These are phyloP conservation scores for Populus tomentosa DNA, from an alignment of 441 rosid species.

Conservation along the genomic window DNA sequence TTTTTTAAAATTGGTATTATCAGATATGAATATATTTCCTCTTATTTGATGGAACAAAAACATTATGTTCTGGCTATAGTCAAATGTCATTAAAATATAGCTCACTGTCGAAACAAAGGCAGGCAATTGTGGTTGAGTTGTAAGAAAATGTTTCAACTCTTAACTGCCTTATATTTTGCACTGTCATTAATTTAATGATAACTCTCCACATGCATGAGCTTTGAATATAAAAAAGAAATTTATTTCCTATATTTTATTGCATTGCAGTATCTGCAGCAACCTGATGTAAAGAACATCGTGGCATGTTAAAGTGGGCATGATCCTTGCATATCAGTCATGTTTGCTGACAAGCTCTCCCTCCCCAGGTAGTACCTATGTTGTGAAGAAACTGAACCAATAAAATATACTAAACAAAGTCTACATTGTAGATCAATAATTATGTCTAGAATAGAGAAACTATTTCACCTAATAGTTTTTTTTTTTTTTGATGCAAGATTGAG, in stretches of 20 bases:
- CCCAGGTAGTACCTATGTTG: not conserved
- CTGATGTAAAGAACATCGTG: not conserved
- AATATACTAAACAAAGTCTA: too few species aligned
- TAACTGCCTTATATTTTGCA: too few species aligned
- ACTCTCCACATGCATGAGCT: not conserved
- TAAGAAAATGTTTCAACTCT: not conserved
- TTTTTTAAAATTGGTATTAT: too few species aligned
- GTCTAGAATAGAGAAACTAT: not conserved
- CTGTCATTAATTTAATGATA: too few species aligned
- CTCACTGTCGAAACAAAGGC: not conserved
- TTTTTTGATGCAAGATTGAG: not conserved
- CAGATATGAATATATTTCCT: too few species aligned
- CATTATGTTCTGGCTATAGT: too few species aligned
- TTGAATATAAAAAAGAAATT: too few species aligned
- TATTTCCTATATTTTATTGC: too few species aligned
- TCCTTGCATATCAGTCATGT: not conserved
- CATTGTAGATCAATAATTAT: too few species aligned
- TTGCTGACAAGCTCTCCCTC: not conserved
- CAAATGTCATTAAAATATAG: not conserved
- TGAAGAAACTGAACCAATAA: not conserved
- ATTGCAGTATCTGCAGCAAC: too few species aligned
- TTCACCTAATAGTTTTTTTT: not conserved
- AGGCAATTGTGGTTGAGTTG: not conserved
- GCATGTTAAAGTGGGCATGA: not conserved
- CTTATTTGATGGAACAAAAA: too few species aligned